Base-by-base conservation (phyloP, 139 green algal species). In the Micractinium conductrix region DNA sequence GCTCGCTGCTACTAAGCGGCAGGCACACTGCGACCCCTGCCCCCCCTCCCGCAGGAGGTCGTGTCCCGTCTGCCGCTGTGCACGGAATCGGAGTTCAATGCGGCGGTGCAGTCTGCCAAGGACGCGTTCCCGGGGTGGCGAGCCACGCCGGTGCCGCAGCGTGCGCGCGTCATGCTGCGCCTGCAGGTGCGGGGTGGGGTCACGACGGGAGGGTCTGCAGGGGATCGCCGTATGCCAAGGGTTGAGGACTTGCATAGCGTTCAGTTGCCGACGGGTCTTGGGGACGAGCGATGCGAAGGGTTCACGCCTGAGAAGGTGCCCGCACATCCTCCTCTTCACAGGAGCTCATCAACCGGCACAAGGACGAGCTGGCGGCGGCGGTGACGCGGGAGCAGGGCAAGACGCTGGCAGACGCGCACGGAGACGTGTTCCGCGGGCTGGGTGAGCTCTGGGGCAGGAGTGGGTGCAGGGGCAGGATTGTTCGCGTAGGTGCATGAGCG, bases 361-460 rank as follows among this genome's bases (percentile, higher is more conserved):
- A 91, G 91, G 97, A 99, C 48, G 90, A 95, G 45, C 88, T 99
- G 60, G 97, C 96, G 37, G 85, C 85, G 16, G 91, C 72, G 45
- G 86, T 99, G 16, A 98, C 96, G 30, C 74, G 81, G 48, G 97
- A 99, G 89, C 95, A 99, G 85, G 97, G 97, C 76, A 99, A 99
- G 88, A 99, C 97, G 2, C 86, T 99, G 71, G 91, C 91, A 16
- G 97, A 99, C 81, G 96, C 95, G 22, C 82, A 90, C 22, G 97
- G 96, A 0, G 97, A 99, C 79, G 95, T 99, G 0, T 99, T 98
- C 83, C 86, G 97, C 22, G 96, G 96, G 2, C 89, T 98, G n/a
- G 95, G 92, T 96, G 75, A 75, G n/a, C n/a, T n/a, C n/a, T n/a
- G n/a, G n/a, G n/a, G n/a, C n/a, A n/a, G n/a, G n/a, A n/a, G 89